These are phyloP conservation scores for Tetramitus jugosus DNA, from an alignment of 208 protist genomes.

Conservation along the genomic window DNA sequence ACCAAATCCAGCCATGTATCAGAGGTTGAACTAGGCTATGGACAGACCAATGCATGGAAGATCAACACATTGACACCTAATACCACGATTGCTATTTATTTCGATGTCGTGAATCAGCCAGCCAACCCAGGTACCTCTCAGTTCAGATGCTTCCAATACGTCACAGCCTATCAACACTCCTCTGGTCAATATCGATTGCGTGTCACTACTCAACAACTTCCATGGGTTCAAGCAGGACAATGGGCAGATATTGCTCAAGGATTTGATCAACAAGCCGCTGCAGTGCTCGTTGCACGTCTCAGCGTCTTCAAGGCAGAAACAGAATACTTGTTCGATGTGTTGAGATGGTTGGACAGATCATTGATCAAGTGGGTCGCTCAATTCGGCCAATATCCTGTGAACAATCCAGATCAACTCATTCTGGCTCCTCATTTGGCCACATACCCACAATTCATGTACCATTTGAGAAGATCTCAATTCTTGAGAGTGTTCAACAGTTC, in stretches of 20 bases:
- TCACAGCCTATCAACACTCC: conserved; percentile 87
- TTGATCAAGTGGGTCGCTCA: conserved; percentile 91
- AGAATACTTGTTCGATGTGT: conserved; percentile 90
- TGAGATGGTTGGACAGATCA: conserved; percentile 95
- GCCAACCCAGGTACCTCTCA: neutral
- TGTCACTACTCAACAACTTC: conserved; percentile 57
- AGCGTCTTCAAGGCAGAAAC: conserved; percentile 88
- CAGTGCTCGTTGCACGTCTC: conserved; percentile 90
- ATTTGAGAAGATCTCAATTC: conserved; percentile 91
- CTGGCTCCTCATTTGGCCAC: conserved; percentile 81
- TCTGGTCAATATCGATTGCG: conserved; percentile 59
- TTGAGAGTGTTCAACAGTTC: conserved; percentile 92
- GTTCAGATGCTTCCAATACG: conserved; percentile 68
- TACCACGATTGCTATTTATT: conserved; percentile 90
- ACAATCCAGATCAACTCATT: conserved; percentile 74
- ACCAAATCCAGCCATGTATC: conserved; percentile 70
- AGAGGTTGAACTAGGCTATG: conserved; percentile 84
- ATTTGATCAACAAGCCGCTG: conserved; percentile 96
- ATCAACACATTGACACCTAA: conserved; percentile 79
- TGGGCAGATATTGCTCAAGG: conserved; percentile 37
- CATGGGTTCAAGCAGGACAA: conserved; percentile 17
- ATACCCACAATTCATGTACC: conserved; percentile 98
- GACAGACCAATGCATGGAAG: conserved; percentile 92
- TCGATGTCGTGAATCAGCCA: conserved; percentile 72
- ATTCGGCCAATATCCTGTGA: conserved; percentile 81